These are phyloP conservation scores for Penicillium angulare DNA, from an alignment of 495 filamentous ascomycete species.

Conservation along the genomic window DNA sequence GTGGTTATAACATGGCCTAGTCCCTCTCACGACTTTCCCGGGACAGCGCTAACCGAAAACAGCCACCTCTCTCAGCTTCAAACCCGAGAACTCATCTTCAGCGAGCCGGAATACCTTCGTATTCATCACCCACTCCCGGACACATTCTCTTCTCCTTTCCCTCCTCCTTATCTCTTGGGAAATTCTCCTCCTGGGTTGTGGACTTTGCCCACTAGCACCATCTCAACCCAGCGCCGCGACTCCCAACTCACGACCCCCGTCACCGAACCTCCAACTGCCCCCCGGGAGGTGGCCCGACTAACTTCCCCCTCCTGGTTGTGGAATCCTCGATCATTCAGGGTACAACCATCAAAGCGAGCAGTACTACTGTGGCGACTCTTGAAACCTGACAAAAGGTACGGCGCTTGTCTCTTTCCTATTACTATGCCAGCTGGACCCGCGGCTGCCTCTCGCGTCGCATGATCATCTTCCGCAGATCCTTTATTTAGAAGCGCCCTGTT, in stretches of 20 bases:
- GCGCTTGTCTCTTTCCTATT: slow-evolving; percentile 14
- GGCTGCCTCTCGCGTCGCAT: slow-evolving; percentile 14
- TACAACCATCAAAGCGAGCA: slow-evolving; percentile 42
- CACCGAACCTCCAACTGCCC: slow-evolving; percentile 17
- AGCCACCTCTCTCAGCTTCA: slow-evolving; percentile 40
- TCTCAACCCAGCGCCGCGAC: slow-evolving; percentile 18
- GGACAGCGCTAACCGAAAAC: slow-evolving; percentile 43
- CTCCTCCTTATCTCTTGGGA: slow-evolving; percentile 20
- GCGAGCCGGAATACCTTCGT: slow-evolving; percentile 15
- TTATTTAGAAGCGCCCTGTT: slow-evolving; percentile 23
- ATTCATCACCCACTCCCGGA: slow-evolving; percentile 23
- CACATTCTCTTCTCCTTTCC: slow-evolving; percentile 14
- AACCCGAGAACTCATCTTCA: slow-evolving; percentile 33
- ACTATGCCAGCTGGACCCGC: slow-evolving; percentile 22
- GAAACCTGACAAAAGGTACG: slow-evolving; percentile 54
- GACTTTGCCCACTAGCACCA: slow-evolving; percentile 18
- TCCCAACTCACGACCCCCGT: slow-evolving; percentile 7
- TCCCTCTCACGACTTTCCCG: slow-evolving; percentile 9
- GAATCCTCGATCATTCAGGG: slow-evolving; percentile 34
- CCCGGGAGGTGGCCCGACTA: slow-evolving; percentile 22
- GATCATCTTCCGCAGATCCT: slow-evolving; percentile 4
- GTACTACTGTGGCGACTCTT: slow-evolving; percentile 50
- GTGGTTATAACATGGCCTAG: not conserved
- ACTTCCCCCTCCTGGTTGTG: slow-evolving; percentile 33
- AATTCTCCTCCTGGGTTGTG: slow-evolving; percentile 22